These are phyloP conservation scores for Hypoxylon sp. DNA, from an alignment of 2,329 filamentous ascomycete genomes.

Conservation along the genomic window DNA sequence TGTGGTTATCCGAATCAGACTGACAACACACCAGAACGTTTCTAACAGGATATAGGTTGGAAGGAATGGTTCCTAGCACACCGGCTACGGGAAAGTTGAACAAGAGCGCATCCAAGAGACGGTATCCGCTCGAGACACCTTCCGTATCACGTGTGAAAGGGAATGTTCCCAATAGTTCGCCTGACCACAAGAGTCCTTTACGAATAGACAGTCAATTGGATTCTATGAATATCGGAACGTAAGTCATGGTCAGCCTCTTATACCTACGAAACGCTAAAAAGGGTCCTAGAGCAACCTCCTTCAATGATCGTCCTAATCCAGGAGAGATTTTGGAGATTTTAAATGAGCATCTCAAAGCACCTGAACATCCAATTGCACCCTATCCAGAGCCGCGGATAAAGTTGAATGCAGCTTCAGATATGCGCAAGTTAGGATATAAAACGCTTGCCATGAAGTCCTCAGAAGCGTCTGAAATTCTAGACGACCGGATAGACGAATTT, in stretches of 20 bases:
- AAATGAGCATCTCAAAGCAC: constrained; percentile 74
- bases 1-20: constrained; percentile 38
- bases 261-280: constrained; percentile 27
- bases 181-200: constrained; percentile 53
- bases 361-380: constrained; percentile 75
- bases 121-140: constrained; percentile 55
- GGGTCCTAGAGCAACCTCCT: constrained; percentile 63
- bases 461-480: constrained; percentile 89
- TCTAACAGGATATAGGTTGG: constrained; percentile 59
- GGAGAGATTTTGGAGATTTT: constrained; percentile 86
- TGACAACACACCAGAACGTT: neutral
- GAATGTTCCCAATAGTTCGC: constrained; percentile 55
- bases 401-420: constrained; percentile 84
- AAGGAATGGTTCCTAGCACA: constrained; percentile 73
- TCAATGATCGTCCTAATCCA: constrained; percentile 78
- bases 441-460: constrained; percentile 94
- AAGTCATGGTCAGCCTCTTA: constrained; percentile 34
- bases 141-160: constrained; percentile 57
- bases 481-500: constrained; percentile 95
- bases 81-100: constrained; percentile 58
- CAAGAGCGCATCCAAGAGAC: constrained; percentile 48
- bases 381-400: constrained; percentile 81
- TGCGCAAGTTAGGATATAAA: constrained; percentile 90
- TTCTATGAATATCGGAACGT: constrained; percentile 52
- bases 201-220: constrained; percentile 52